Evolutionary conservation across 177 flowering plant genomes (phyloP).

Genomic region (Tripterygium wilfordii): DNA sequence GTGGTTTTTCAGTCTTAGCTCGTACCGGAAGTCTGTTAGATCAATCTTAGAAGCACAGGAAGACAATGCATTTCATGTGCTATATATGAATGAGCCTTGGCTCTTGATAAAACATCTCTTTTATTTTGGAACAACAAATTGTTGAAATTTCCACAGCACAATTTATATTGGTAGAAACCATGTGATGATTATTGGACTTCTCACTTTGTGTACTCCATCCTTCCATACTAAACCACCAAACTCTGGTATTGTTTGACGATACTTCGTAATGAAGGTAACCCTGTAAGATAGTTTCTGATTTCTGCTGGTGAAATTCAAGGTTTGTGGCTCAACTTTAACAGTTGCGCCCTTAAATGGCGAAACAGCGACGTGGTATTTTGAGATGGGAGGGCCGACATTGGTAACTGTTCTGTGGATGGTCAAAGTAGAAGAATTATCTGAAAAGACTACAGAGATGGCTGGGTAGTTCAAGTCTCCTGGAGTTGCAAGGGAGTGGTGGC

Average conservation of each 20-base stretch:
- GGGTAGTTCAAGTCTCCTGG: constrained; percentile 85
- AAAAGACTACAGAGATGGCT: constrained; percentile 65
- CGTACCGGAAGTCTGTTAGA: no score
- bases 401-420: constrained; percentile 72
- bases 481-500: constrained; percentile 28
- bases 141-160: constrained; percentile 1
- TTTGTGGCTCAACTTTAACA: constrained; percentile 50
- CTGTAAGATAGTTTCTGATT: constrained; percentile 57
- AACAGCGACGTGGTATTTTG: constrained; percentile 50
- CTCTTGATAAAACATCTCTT: constrained; percentile 7
- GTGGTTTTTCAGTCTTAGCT: no score
- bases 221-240: constrained; percentile 76
- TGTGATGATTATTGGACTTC: constrained; percentile 69
- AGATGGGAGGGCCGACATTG: constrained; percentile 68
- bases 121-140: constrained; percentile 14
- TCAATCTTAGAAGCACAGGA: neutral
- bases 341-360: constrained; percentile 52
- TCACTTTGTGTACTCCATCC: constrained; percentile 64
- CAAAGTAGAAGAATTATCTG: constrained; percentile 30
- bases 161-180: constrained; percentile 45
- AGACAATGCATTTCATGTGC: constrained; percentile 2
- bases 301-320: constrained; percentile 51
- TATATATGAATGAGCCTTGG: constrained; percentile 5
- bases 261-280: constrained; percentile 46
- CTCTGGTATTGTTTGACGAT: constrained; percentile 41